Percentiles rank a stretch among this genome's conserved stretches.
These are phyloP conservation scores for Coniochaeta sp. DNA, from an alignment of 2,329 filamentous ascomycete genomes.

Conservation along the genomic window DNA sequence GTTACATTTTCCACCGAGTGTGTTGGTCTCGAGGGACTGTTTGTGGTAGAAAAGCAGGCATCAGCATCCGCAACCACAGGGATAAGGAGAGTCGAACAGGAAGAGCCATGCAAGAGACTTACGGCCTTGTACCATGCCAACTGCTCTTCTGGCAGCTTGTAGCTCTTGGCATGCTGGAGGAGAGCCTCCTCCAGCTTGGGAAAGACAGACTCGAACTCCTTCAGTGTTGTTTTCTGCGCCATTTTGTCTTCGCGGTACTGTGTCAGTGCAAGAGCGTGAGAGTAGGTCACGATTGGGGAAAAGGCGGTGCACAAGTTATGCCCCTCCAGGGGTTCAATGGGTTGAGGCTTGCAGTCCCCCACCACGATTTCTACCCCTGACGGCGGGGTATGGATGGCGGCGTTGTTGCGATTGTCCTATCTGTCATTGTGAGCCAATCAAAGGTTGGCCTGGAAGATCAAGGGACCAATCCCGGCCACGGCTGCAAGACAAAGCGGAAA, in stretches of 20 bases:
- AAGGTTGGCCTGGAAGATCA: neutral
- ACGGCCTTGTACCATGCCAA: slow-evolving; percentile 84
- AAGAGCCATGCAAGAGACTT: slow-evolving; percentile 18
- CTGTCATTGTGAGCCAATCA: no score
- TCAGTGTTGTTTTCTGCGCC: slow-evolving; percentile 67
- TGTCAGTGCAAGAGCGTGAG: neutral
- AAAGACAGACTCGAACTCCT: slow-evolving; percentile 87
- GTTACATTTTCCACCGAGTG: slow-evolving; percentile 94
- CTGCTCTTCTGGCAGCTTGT: slow-evolving; percentile 75
- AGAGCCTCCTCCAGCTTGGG: slow-evolving; percentile 79
- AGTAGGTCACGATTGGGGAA: neutral
- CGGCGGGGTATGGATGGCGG: no score
- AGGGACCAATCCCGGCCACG: neutral
- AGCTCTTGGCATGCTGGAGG: slow-evolving; percentile 68
- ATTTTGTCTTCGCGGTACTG: slow-evolving; percentile 27
- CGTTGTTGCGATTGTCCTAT: no score
- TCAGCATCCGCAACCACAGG: neutral
- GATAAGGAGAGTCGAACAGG: slow-evolving; percentile 1
- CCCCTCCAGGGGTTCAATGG: no score
- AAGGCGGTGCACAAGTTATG: no score
- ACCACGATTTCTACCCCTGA: no score
- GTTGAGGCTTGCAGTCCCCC: no score
- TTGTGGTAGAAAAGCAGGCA: slow-evolving; percentile 10
- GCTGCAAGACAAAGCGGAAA: neutral
- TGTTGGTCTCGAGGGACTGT: slow-evolving; percentile 78